Evolutionary conservation across 2,329 filamentous ascomycete genomes (phyloP), one percentile per base, ranked within the genome.

Genomic region (Sporothrix pallida): DNA sequence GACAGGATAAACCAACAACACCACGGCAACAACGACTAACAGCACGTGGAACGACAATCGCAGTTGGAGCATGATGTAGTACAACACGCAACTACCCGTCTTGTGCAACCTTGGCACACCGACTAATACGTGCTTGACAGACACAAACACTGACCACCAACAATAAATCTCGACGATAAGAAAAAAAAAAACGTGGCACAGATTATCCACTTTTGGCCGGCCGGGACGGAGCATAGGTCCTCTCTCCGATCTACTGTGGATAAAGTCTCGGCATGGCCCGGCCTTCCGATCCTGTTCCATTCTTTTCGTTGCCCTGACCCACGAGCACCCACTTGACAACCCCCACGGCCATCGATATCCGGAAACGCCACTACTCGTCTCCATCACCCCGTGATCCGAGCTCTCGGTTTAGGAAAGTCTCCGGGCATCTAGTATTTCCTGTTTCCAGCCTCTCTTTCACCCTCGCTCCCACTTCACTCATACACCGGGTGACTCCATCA

Each of bases 301-400:
- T 23, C 3, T 26, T 10, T 56, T 12, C 9, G 8, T n/a, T 12
- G 15, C 50, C 2, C 15, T n/a, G 50, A n/a, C 15, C 15, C 50
- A 56, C 20, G 20, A 23, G 20, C 52, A 20, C 37, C 60, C 60
- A 7, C 37, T n/a, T 42, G n/a, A 46, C 60, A 31, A 23, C 60
- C 60, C 60, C 60, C 60, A 65, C 60, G 60, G n/a, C 31, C 37
- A 65, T 65, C 26, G 26, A 17, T 60, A 23, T 60, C 26, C 56
- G 26, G 26, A 26, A 37, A n/a, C 13, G 56, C 56, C 56, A 60
- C 31, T 37, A 37, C 31, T 60, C 56, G 26, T 23, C 56, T 37
- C 31, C 31, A 37, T 37, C 31, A 37, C 31, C 26, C 56, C 56
- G 56, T 60, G 56, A 60, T 60, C 56, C 37, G 56, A 15, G 56